Evolutionary conservation across 2,329 filamentous ascomycete genomes (phyloP).

Genomic region (Neopestalotiopsis sp.): DNA sequence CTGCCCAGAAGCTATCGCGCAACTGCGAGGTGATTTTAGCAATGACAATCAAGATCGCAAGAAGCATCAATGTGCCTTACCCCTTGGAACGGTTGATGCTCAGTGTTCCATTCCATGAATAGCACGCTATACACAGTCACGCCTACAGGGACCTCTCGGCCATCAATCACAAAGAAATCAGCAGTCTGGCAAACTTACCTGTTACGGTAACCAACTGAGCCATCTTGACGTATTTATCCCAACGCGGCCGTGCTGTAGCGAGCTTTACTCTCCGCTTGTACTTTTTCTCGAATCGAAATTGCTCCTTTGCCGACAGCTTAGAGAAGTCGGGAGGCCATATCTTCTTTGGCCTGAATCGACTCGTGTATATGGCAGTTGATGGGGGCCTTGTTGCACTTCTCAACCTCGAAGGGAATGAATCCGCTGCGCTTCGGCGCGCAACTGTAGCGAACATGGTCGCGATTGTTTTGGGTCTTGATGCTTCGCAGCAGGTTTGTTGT

Average conservation of each 20-base stretch:
- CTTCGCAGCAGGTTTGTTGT: background rate
- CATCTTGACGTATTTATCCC: slow-evolving; percentile 56
- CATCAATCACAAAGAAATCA: slow-evolving; percentile 49
- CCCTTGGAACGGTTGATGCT: slow-evolving; percentile 54
- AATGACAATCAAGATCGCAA: slow-evolving; percentile 1
- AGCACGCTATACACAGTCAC: slow-evolving; percentile 62
- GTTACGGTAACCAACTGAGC: slow-evolving; percentile 65
- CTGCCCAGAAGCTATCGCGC: slow-evolving; percentile 45
- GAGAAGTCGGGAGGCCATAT: slow-evolving; percentile 81
- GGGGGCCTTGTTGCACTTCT: slow-evolving; percentile 26
- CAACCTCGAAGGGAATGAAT: slow-evolving; percentile 32
- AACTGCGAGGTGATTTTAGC: slow-evolving; percentile 34
- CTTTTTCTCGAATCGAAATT: slow-evolving; percentile 79
- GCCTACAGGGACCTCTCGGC: slow-evolving; percentile 54
- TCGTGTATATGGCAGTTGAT: slow-evolving; percentile 48
- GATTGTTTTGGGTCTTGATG: background rate
- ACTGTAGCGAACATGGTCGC: slow-evolving; percentile 53
- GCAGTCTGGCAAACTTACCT: slow-evolving; percentile 49
- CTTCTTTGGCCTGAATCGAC: slow-evolving; percentile 71
- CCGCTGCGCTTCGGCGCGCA: slow-evolving; percentile 45
- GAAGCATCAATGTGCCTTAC: slow-evolving; percentile 41
- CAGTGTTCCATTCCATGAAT: slow-evolving; percentile 64
- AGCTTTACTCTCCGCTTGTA: slow-evolving; percentile 71
- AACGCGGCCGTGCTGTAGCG: slow-evolving; percentile 36
- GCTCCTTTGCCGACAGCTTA: slow-evolving; percentile 71